Conservation (phyloP, 108 stramenopile genomes). For the Chaetoceros tenuissimus region DNA sequence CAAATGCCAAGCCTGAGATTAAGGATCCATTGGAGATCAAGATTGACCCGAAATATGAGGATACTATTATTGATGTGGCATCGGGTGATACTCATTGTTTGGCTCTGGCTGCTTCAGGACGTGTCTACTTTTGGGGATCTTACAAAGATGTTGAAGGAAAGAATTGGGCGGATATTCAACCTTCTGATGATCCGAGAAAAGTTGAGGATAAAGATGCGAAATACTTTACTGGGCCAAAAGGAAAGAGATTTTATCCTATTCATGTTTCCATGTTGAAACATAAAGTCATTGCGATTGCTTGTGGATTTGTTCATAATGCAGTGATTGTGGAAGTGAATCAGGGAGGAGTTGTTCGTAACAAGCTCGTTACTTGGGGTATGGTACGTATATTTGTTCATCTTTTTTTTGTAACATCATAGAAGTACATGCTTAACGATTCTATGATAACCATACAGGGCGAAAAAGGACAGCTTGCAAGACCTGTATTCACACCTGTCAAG, state of each 20-base stretch:
- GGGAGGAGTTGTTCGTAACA: background rate
- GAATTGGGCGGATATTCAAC: background rate
- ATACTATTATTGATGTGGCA: constrained; percentile 44
- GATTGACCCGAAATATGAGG: constrained; percentile 6
- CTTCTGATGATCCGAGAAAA: background rate
- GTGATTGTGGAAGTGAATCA: background rate
- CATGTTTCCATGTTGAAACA: background rate
- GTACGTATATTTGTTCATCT: no score
- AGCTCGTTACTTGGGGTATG: background rate
- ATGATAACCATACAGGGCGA: background rate
- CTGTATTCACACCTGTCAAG: background rate
- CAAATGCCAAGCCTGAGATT: background rate
- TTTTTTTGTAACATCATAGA: no score
- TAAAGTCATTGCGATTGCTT: background rate
- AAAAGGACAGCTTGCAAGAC: background rate
- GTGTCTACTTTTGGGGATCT: constrained; percentile 53
- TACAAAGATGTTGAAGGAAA: constrained; percentile 53
- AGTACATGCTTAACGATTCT: background rate
- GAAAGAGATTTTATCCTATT: background rate
- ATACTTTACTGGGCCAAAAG: background rate
- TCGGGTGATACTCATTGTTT: constrained; percentile 75
- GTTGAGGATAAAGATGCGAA: background rate
- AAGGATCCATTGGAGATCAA: constrained; percentile 1
- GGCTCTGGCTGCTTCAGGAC: constrained; percentile 49
- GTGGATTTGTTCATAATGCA: background rate